Evolutionary conservation across 495 filamentous ascomycete species (phyloP).

Genomic region (Halenospora varia): DNA sequence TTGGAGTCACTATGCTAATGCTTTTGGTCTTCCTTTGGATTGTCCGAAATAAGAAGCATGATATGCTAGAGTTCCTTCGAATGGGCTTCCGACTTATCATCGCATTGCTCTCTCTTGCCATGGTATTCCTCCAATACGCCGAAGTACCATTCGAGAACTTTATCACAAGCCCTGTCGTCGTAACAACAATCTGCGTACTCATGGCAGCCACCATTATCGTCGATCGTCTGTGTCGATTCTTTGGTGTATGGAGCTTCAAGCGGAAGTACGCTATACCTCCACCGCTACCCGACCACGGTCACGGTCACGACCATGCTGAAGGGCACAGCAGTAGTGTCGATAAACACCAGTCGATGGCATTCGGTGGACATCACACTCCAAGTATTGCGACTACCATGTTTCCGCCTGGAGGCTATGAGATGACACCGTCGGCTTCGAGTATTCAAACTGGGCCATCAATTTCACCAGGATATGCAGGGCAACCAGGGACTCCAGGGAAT

Average conservation of each 20-base stretch:
- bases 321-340: no score
- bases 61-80: not conserved
- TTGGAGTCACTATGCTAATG: not conserved
- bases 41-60: conserved; percentile 3
- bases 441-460: no score
- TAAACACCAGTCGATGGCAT: no score
- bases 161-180: not conserved
- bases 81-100: not conserved
- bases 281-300: conserved; percentile 24
- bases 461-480: no score
- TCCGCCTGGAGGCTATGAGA: no score
- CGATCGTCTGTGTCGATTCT: not conserved
- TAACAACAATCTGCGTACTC: not conserved
- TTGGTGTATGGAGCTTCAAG: conserved; percentile 1
- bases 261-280: not conserved
- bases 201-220: not conserved
- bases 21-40: conserved; percentile 7
- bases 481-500: no score
- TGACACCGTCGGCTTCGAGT: no score
- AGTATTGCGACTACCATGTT: no score
- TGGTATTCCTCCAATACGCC: not conserved
- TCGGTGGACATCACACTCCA: no score
- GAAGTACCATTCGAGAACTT: not conserved
- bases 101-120: not conserved
- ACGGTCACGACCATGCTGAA: conserved; percentile 26